A percentile compares a stretch with the other conserved stretches of the same genome.
Evolutionary conservation across 805 yeast genomes (phyloP).

Genomic region (Lachancea sp.): DNA sequence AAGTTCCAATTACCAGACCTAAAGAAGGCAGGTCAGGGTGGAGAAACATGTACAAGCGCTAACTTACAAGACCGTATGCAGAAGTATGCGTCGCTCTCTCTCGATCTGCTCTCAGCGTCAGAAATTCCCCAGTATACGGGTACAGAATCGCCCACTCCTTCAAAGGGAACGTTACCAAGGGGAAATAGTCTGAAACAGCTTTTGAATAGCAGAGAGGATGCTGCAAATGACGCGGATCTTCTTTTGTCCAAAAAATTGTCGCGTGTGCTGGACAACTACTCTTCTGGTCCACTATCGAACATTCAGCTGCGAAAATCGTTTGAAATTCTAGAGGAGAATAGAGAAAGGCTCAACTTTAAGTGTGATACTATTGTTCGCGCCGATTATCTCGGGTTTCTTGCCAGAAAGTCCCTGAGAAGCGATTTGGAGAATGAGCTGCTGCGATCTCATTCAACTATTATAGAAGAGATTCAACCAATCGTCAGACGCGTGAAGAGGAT

Average conservation of each 20-base stretch:
- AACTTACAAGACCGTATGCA: conserved; percentile 20
- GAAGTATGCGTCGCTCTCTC: conserved; percentile 15
- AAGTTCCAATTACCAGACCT: conserved; percentile 13
- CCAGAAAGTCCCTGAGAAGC: conserved; percentile 54
- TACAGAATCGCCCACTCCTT: background rate
- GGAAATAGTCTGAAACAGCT: conserved; percentile 1
- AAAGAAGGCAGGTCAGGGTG: background rate
- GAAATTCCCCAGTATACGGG: background rate
- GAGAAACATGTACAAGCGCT: background rate
- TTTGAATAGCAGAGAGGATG: background rate
- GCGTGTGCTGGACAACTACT: conserved; percentile 29
- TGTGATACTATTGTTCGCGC: conserved; percentile 39
- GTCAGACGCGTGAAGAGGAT: conserved; percentile 37
- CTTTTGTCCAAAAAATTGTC: conserved; percentile 33
- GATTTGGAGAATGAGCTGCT: conserved; percentile 56
- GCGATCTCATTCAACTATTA: conserved; percentile 45
- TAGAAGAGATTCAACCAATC: conserved; percentile 41
- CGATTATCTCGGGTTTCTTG: conserved; percentile 48
- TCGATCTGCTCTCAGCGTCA: background rate
- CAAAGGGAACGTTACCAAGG: background rate
- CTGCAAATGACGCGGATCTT: conserved; percentile 17
- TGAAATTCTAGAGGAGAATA: conserved; percentile 31
- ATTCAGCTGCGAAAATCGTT: conserved; percentile 33
- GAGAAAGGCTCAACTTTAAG: conserved; percentile 17
- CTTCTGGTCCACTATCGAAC: conserved; percentile 17